phyloP scores from a whole-genome alignment of 2,329 filamentous ascomycete species.

The Penicillium sclerotigenum region DNA sequence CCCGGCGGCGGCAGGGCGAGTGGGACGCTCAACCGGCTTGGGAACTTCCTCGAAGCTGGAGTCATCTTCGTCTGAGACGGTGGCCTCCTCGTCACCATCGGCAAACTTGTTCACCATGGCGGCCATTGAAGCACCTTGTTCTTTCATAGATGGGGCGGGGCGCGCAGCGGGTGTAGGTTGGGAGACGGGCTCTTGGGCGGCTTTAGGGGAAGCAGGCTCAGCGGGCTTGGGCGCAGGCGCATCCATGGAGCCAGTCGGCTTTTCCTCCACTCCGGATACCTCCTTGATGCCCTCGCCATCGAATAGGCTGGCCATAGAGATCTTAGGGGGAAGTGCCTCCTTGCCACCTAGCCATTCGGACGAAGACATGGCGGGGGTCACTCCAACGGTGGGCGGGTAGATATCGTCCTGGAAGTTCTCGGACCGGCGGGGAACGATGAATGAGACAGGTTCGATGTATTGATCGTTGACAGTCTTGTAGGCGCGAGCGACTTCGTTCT shows the following conservation, averaged over 20 bases:
- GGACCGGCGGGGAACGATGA: slow-evolving; percentile 89
- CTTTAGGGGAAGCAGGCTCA: slow-evolving; percentile 34
- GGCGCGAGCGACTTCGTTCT: slow-evolving; percentile 91
- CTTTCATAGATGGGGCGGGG: slow-evolving; percentile 68
- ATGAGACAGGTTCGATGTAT: slow-evolving; percentile 95
- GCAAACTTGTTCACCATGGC: slow-evolving; percentile 82
- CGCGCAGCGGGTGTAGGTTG: slow-evolving; percentile 39
- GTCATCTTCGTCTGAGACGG: slow-evolving; percentile 59
- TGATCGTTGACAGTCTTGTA: slow-evolving; percentile 96
- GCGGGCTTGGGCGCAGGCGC: slow-evolving; percentile 51
- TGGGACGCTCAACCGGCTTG: slow-evolving; percentile 67
- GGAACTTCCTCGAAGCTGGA: slow-evolving; percentile 85
- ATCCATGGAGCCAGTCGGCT: slow-evolving; percentile 33
- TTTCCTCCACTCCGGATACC: slow-evolving; percentile 52
- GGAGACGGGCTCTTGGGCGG: slow-evolving; percentile 27
- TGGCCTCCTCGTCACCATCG: slow-evolving; percentile 64
- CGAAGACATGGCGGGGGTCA: slow-evolving; percentile 74
- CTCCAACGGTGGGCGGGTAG: slow-evolving; percentile 78
- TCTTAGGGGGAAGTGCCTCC: slow-evolving; percentile 79
- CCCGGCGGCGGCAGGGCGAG: slow-evolving; percentile 27
- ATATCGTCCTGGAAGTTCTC: slow-evolving; percentile 97
- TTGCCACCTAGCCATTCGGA: slow-evolving; percentile 86
- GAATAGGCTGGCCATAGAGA: slow-evolving; percentile 88
- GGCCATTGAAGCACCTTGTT: slow-evolving; percentile 84
- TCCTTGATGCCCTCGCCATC: slow-evolving; percentile 79